phyloP scores from a whole-genome alignment of 2,329 filamentous ascomycete species.

The Daldinia sp. region DNA sequence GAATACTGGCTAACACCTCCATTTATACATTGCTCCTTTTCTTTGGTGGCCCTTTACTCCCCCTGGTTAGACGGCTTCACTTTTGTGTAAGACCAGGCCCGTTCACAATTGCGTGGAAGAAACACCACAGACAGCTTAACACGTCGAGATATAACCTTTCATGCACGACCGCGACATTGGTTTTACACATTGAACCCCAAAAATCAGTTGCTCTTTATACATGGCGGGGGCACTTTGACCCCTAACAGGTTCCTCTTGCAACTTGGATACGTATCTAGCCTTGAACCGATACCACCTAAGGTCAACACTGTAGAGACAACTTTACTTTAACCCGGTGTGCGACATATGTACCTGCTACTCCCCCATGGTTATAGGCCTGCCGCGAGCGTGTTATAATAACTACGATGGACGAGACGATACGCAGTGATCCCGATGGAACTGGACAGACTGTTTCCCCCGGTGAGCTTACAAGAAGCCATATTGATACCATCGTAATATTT shows the following conservation, averaged over 20 bases:
- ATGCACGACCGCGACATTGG: background rate
- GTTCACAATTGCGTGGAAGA: background rate
- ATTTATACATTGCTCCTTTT: background rate
- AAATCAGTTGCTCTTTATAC: background rate
- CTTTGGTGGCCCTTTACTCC: background rate
- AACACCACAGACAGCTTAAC: background rate
- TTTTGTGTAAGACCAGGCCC: background rate
- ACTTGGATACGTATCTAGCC: conserved; percentile 16
- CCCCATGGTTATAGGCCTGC: conserved; percentile 6
- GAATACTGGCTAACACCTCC: background rate
- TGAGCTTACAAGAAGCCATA: conserved; percentile 50
- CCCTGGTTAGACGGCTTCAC: background rate
- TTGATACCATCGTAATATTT: conserved; percentile 59
- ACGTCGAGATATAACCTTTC: background rate
- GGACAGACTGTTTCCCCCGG: conserved; percentile 6
- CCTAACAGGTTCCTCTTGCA: background rate
- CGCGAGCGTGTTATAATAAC: conserved; percentile 2
- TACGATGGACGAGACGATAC: conserved; percentile 25
- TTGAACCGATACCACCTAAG: background rate
- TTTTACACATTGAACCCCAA: background rate
- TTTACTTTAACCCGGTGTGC: background rate
- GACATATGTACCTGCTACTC: background rate
- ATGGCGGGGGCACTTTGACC: conserved; percentile 14
- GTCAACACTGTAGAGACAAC: background rate
- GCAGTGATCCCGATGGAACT: conserved; percentile 25